phyloP scores from a whole-genome alignment of 31 red algal species.

The Pterothamnion heteromorphum region DNA sequence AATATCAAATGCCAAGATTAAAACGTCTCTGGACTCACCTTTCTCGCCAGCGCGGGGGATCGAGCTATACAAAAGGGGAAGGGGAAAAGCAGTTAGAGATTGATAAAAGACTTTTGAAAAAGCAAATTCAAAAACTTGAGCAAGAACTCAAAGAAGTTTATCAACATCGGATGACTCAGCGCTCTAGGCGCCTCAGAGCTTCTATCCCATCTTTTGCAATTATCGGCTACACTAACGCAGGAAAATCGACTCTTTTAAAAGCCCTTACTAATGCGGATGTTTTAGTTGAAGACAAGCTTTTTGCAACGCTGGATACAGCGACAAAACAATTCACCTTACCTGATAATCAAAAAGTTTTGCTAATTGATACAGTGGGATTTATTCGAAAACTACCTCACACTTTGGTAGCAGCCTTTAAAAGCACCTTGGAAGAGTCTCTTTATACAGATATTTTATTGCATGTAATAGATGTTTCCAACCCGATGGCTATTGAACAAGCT shows the following conservation, averaged over 20 bases:
- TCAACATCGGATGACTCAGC: slow-evolving; percentile 62
- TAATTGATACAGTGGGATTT: slow-evolving; percentile 98
- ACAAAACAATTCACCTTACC: slow-evolving; percentile 68
- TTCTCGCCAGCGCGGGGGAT: slow-evolving; percentile 77
- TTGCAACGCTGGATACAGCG: slow-evolving; percentile 93
- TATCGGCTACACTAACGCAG: slow-evolving; percentile 92
- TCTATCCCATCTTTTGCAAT: slow-evolving; percentile 73
- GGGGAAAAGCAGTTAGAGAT: slow-evolving; percentile 98
- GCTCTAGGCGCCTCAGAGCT: slow-evolving; percentile 58
- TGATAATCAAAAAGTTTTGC: slow-evolving; percentile 64
- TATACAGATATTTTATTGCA: slow-evolving; percentile 92
- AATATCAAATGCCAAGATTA: slow-evolving; percentile 84
- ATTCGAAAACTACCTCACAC: slow-evolving; percentile 90
- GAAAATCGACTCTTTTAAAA: slow-evolving; percentile 90
- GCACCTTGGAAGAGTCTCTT: slow-evolving; percentile 90
- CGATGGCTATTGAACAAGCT: no score
- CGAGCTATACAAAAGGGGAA: slow-evolving; percentile 79
- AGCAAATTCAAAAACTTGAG: slow-evolving; percentile 60
- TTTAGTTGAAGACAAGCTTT: slow-evolving; percentile 78
- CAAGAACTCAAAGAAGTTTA: slow-evolving; percentile 63
- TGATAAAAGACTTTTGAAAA: slow-evolving; percentile 70
- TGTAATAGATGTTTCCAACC: slow-evolving; percentile 75
- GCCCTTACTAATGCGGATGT: slow-evolving; percentile 71
- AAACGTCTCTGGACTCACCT: slow-evolving; percentile 94
- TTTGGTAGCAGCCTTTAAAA: slow-evolving; percentile 88